Evolutionary conservation across 2,329 filamentous ascomycete genomes (phyloP), one percentile per base, ranked within the genome.

Genomic region (Microcera coccophila): DNA sequence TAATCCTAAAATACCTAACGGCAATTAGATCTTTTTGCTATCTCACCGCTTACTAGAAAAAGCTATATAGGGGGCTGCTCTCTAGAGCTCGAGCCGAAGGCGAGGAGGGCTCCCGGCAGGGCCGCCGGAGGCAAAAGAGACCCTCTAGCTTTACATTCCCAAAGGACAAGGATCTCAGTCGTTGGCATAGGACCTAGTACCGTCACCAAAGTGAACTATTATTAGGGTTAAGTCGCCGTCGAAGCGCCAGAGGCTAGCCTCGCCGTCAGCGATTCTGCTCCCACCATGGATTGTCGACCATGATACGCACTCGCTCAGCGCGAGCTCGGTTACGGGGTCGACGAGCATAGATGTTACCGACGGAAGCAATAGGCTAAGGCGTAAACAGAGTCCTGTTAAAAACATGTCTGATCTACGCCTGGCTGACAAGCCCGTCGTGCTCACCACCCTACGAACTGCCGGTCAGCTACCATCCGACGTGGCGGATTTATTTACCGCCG

Each of bases 301-400:
- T 15, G 21, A n/a, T n/a, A 20, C 36, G n/a, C 24, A 14, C 10
- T 22, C 21, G 14, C 20, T 15, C 8, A 17, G 14, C 15, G 21
- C 36, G 20, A 39, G 37, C 15, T 39, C 37, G 10, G 37, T 39
- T 21, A 39, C 37, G 24, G 24, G 26, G n/a, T 39, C 37, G 11
- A 39, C 18, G 32, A n/a, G 26, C 5, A 39, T 26, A 14, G 37
- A 17, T 10, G 19, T 22, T 14, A 21, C 24, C 12, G 26, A 17
- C 37, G 37, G 21, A 15, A 32, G 29, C 24, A 19, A 19, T 16
- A 39, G 15, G 31, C 26, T 21, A 11, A 40, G 19, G 12, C 26
- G 28, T 12, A 33, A 10, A 7, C 28, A 21, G 4, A 41, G 39
- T 20, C 39, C 39, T 19, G 39, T 41, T 20, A 41, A 36, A 20